phyloP scores from a whole-genome alignment of 2,329 filamentous ascomycete species.

The Dissoconium aciculare region DNA sequence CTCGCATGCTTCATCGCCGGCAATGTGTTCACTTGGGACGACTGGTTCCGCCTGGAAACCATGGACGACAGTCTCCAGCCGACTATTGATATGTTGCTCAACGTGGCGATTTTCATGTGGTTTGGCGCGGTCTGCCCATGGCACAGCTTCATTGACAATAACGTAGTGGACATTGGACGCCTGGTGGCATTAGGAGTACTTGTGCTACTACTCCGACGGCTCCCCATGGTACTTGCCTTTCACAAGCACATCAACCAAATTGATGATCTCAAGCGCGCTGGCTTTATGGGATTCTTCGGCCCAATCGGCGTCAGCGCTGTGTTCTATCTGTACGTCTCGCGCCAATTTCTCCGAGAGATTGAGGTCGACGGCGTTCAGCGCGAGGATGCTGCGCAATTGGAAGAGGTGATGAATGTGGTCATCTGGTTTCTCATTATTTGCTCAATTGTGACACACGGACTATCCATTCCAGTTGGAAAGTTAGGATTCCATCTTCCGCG shows the following conservation, averaged over 20 bases:
- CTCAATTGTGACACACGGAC: slow-evolving; percentile 70
- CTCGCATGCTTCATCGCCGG: slow-evolving; percentile 86
- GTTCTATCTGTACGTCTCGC: slow-evolving; percentile 71
- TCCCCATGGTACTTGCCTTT: slow-evolving; percentile 60
- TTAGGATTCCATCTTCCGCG: slow-evolving; percentile 47
- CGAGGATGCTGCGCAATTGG: slow-evolving; percentile 49
- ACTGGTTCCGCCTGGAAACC: slow-evolving; percentile 85
- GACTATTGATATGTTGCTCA: slow-evolving; percentile 87
- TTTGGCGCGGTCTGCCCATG: slow-evolving; percentile 77
- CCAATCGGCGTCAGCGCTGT: slow-evolving; percentile 82
- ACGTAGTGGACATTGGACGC: slow-evolving; percentile 57
- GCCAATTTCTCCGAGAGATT: slow-evolving; percentile 53
- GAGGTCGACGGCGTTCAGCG: slow-evolving; percentile 46
- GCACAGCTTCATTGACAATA: slow-evolving; percentile 51
- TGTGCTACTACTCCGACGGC: slow-evolving; percentile 60
- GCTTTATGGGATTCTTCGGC: slow-evolving; percentile 86
- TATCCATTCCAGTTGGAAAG: slow-evolving; percentile 65
- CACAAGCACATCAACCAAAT: slow-evolving; percentile 68
- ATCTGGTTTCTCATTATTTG: slow-evolving; percentile 79
- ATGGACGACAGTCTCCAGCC: slow-evolving; percentile 85
- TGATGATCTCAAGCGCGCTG: slow-evolving; percentile 54
- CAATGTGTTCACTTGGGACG: slow-evolving; percentile 82
- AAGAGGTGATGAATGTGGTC: slow-evolving; percentile 53
- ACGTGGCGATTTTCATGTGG: slow-evolving; percentile 80
- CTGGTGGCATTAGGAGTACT: slow-evolving; percentile 59